Evolutionary conservation across 2,329 filamentous ascomycete genomes (phyloP).

Genomic region (Botrytis cinerea): DNA sequence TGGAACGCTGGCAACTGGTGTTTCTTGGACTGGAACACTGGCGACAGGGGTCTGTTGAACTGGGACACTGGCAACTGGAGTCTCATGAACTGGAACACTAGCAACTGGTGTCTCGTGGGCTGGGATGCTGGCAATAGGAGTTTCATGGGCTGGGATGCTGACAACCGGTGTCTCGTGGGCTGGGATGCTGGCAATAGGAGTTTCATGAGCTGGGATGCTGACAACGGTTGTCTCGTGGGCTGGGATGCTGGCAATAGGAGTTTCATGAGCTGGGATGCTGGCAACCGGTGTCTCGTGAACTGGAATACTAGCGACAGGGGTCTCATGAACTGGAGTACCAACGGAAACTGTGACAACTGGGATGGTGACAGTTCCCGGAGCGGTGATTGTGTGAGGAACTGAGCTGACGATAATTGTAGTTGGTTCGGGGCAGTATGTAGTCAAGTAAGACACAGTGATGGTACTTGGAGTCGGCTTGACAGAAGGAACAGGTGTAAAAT

Average conservation of each 20-base stretch:
- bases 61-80: not conserved
- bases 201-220: not conserved
- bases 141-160: not conserved
- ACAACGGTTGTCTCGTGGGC: not conserved
- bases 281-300: conserved; percentile 10
- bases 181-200: not conserved
- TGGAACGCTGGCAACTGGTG: not conserved
- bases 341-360: conserved; percentile 28
- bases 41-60: not conserved
- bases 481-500: conserved; percentile 1
- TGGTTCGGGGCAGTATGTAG: conserved; percentile 23
- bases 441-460: conserved; percentile 15
- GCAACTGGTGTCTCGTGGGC: not conserved
- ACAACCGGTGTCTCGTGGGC: conserved; percentile 12
- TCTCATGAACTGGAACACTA: not conserved
- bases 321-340: not conserved
- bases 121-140: not conserved
- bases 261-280: not conserved
- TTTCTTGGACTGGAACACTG: not conserved
- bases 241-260: not conserved
- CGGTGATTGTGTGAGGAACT: conserved; percentile 31
- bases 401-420: conserved; percentile 30
- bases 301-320: conserved; percentile 8
- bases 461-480: conserved; percentile 20
- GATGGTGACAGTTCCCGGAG: conserved; percentile 27